Percentiles rank a stretch among this genome's conserved stretches.
Evolutionary conservation across 2,329 filamentous ascomycete genomes (phyloP).

Genomic region (Epichloe brachyelytri): DNA sequence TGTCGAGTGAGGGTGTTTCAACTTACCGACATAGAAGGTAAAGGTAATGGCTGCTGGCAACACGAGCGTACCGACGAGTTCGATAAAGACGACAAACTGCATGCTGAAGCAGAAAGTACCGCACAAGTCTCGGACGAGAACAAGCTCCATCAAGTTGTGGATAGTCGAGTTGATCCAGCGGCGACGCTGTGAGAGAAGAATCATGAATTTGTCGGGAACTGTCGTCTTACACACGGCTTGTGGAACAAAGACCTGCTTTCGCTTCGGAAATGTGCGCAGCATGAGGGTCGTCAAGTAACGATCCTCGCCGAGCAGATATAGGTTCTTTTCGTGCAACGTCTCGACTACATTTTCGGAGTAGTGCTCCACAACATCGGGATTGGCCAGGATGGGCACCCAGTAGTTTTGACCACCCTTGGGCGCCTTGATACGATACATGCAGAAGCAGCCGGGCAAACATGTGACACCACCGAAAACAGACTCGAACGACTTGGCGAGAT

Average conservation of each 20-base stretch:
- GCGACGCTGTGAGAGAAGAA: conserved; percentile 85
- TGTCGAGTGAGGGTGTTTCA: background rate
- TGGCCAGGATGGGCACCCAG: conserved; percentile 97
- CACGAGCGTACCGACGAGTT: conserved; percentile 87
- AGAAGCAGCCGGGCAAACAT: conserved; percentile 96
- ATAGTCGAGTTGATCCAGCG: conserved; percentile 99
- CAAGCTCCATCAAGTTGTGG: conserved; percentile 95
- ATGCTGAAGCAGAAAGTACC: conserved; percentile 99
- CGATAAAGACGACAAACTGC: conserved; percentile 96
- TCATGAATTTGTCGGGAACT: conserved; percentile 83
- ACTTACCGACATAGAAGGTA: conserved; percentile 87
- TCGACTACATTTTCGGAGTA: conserved; percentile 99
- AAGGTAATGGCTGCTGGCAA: conserved; percentile 93
- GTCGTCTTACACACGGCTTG: conserved; percentile 98
- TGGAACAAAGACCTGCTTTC: conserved; percentile 96
- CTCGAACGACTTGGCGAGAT: conserved; percentile 93
- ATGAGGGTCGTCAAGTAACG: conserved; percentile 93
- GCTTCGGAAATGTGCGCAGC: conserved; percentile 97
- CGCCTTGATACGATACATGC: conserved; percentile 99
- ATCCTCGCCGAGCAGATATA: conserved; percentile 84
- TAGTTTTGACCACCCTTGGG: conserved; percentile 98
- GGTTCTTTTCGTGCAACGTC: conserved; percentile 94
- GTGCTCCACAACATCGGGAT: conserved; percentile 96
- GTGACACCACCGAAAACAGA: conserved; percentile 98
- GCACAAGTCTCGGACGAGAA: conserved; percentile 89